A percentile compares a stretch with the other conserved stretches of the same genome.
Evolutionary conservation across 2,329 filamentous ascomycete genomes (phyloP).

Genomic region (Fusarium verrucosum): DNA sequence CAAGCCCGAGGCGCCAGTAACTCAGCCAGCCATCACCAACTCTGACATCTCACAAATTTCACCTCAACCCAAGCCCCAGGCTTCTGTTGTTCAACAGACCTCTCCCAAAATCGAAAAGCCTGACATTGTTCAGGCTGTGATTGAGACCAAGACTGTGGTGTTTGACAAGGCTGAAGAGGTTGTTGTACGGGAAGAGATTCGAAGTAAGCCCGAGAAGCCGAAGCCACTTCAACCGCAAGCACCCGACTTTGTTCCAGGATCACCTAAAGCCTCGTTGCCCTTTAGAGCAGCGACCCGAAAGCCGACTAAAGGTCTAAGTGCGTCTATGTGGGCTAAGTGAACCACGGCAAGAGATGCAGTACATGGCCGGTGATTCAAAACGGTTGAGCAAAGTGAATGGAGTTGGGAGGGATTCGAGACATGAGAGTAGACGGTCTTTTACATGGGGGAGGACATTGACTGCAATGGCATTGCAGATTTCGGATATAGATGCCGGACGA

Average conservation of each 20-base stretch:
- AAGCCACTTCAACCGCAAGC: conserved; percentile 34
- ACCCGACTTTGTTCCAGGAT: conserved; percentile 17
- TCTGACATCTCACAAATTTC: neutral
- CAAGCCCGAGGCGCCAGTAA: neutral
- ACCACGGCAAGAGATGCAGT: neutral
- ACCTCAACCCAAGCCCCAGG: neutral
- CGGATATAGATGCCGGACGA: neutral
- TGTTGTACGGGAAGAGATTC: neutral
- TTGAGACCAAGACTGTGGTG: neutral
- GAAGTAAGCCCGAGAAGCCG: conserved; percentile 19
- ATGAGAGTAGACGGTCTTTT: neutral
- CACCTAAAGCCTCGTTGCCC: neutral
- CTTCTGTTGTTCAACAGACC: neutral
- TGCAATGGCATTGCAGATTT: neutral
- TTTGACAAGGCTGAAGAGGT: neutral
- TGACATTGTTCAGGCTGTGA: neutral
- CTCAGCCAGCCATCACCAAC: neutral
- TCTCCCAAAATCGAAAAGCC: neutral
- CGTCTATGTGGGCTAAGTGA: conserved; percentile 39
- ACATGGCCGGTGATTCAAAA: neutral
- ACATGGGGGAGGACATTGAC: neutral
- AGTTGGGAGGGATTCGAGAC: neutral
- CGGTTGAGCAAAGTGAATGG: neutral
- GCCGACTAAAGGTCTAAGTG: conserved; percentile 23
- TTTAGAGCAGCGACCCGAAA: neutral